Base-by-base conservation (phyloP, 2,329 filamentous ascomycete genomes). In the Scorias spongiosa region DNA sequence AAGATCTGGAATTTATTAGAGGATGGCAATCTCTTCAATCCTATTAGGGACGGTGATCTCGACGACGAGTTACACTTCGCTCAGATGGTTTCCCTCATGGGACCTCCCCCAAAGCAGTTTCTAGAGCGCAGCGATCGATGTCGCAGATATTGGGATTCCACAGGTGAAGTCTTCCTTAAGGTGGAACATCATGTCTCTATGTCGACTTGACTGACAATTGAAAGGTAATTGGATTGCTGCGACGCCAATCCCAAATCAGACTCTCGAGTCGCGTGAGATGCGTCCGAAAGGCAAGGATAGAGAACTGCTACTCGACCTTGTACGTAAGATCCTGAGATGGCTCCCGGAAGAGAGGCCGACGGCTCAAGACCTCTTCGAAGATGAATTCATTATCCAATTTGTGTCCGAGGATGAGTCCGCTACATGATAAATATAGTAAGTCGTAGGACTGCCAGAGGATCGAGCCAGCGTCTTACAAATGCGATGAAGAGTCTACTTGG, bases 71-170 rank as follows among this genome's bases (percentile, higher is more conserved):
- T 43, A 26, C 52, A 53, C 41, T 38, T 56, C 28, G 54, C 50
- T 30, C 36, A 55, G 41, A 51, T 66, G 56, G 56, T 66, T 4
- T 59, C 63, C 2, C 44, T 66, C 7, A 51, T 68, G 44, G 63
- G 63, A 0, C 57, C 53, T 1, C 65, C 64, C 2, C 60, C 60
- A 2, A 50, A 46, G 40, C 51, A 55, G 2, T 61, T 66, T 36
- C 41, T 66, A 36, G 39, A 55, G 40, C 51, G 59, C 2, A 64
- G 60, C 37, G 50, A 54, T 3, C 47, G 40, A 36, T 45, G 46
- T 39, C 39, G 20, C 39, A 42, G 41, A 62, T 28, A 59, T 57
- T 60, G 60, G 49, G 48, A 55, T 43, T 17, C 37, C 9, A 42
- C 46, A 48, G 49, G 46, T 59, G 12, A 39, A 46, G 36, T 38